Conservation (phyloP, 495 filamentous ascomycete species). For the Aspergillus kassunensis region DNA sequence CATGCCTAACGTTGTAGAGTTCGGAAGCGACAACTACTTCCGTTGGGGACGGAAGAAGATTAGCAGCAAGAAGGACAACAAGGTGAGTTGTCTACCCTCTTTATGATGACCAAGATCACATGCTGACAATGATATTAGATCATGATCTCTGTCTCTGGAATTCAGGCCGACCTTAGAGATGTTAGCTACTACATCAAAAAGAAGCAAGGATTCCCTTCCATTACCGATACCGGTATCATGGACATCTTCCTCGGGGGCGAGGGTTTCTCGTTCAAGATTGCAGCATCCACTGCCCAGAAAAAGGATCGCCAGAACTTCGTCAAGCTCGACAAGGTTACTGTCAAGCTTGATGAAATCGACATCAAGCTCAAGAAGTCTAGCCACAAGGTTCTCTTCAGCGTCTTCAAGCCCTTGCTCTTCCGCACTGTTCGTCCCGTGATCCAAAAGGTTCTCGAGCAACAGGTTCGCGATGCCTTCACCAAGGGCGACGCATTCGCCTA, state of each 20-base stretch:
- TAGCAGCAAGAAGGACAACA: slow-evolving; percentile 75
- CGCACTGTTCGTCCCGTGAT: slow-evolving; percentile 78
- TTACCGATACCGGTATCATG: slow-evolving; percentile 85
- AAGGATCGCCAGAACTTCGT: slow-evolving; percentile 78
- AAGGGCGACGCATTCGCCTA: slow-evolving; percentile 66
- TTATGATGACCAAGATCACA: no score
- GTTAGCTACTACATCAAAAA: slow-evolving; percentile 94
- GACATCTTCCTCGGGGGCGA: slow-evolving; percentile 85
- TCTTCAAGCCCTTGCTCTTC: slow-evolving; percentile 87
- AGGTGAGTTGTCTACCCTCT: slow-evolving; percentile 40
- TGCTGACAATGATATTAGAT: slow-evolving; percentile 20
- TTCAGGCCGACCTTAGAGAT: slow-evolving; percentile 66
- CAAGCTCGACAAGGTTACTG: slow-evolving; percentile 85
- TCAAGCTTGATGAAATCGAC: slow-evolving; percentile 77
- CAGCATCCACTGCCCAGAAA: slow-evolving; percentile 75
- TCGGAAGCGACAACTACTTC: slow-evolving; percentile 92
- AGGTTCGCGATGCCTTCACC: slow-evolving; percentile 73
- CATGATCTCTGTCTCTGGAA: slow-evolving; percentile 77
- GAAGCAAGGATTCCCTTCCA: slow-evolving; percentile 90
- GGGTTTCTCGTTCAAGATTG: slow-evolving; percentile 89
- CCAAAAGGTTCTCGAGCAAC: slow-evolving; percentile 82
- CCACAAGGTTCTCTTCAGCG: slow-evolving; percentile 83
- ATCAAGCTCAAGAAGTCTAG: slow-evolving; percentile 92
- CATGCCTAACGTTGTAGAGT: slow-evolving; percentile 90
- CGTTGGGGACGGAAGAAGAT: slow-evolving; percentile 87